Evolutionary conservation across 2,329 filamentous ascomycete genomes (phyloP).

Genomic region (Raffaelea deltoideospora): DNA sequence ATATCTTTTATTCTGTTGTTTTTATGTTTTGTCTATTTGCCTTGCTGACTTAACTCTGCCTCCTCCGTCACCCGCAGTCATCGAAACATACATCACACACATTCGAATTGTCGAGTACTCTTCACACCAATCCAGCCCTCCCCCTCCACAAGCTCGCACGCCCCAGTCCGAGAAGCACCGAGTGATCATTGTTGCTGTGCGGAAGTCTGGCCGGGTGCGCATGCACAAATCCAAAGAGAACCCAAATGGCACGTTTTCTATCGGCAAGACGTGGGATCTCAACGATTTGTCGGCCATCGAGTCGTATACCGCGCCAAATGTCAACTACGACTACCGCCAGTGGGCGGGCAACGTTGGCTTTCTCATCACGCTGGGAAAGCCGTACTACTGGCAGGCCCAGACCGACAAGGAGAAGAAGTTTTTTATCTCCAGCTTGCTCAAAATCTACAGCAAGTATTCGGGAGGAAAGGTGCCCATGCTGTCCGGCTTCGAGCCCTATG

Average conservation of each 20-base stretch:
- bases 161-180: slow-evolving; percentile 70
- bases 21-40: slow-evolving; percentile 2
- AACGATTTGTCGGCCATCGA: slow-evolving; percentile 78
- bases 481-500: slow-evolving; percentile 65
- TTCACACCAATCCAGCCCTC: slow-evolving; percentile 65
- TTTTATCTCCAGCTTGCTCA: slow-evolving; percentile 90
- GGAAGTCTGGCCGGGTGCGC: slow-evolving; percentile 80
- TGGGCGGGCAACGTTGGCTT: slow-evolving; percentile 82
- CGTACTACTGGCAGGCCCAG: slow-evolving; percentile 93
- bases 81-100: slow-evolving; percentile 96
- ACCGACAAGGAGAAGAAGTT: slow-evolving; percentile 96
- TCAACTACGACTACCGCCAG: slow-evolving; percentile 44
- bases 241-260: slow-evolving; percentile 82
- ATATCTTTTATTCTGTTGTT: slow-evolving; percentile 1
- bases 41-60: slow-evolving; percentile 3
- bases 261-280: slow-evolving; percentile 95
- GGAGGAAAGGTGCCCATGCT: slow-evolving; percentile 68
- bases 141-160: slow-evolving; percentile 60
- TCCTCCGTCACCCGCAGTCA: slow-evolving; percentile 30
- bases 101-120: slow-evolving; percentile 83
- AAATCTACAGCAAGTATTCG: slow-evolving; percentile 95
- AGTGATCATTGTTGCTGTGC: slow-evolving; percentile 84
- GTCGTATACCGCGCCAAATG: slow-evolving; percentile 53
- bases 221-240: slow-evolving; percentile 98
- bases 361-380: slow-evolving; percentile 75